Evolutionary conservation across 129 eudicot species (phyloP), one percentile per base, ranked within the genome.

Genomic region (Mikania micrantha): DNA sequence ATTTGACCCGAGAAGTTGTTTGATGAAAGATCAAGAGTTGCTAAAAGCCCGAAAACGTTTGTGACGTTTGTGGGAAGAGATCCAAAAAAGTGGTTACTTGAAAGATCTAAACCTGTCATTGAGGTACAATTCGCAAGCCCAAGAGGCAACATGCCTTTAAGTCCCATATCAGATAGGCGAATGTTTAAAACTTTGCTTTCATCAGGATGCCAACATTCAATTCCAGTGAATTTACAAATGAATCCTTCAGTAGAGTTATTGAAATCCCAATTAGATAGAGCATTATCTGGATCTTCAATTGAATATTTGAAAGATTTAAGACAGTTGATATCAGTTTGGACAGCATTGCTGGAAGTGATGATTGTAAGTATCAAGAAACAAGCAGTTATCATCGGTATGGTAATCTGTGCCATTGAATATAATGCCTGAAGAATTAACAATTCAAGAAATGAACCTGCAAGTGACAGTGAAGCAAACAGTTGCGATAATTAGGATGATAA

Each of bases 171-270:
- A 10, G 83, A 24, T 15, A 92, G 85, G 6, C 70, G 78, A 49
- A 92, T 78, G 57, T 80, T 88, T 28, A 92, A 53, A 35, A 92
- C 90, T 65, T 66, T 84, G 71, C 74, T 86, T 66, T 92, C 98
- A 20, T 84, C 80, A 0, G 84, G 80, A 63, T 86, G 90, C 98
- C 98, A 92, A 69, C 98, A 92, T 0, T 88, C 88, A 1, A 88
- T 59, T 13, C 98, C 98, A 10, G 70, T 67, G 31, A 92, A 92
- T 17, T 25, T 76, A 64, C 98, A 92, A 45, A 92, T 84, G 52
- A 56, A 86, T 17, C 96, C 96, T 49, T 80, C 83, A 2, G 89
- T 82, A 0, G 10, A 40, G 75, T 88, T 92, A 17, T 69, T 66
- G 44, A 92, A 92, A 56, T 82, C 71, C 98, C 98, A 92, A 21